Evolutionary conservation across 805 yeast genomes (phyloP).

Genomic region (Pichia cephalocereana): DNA sequence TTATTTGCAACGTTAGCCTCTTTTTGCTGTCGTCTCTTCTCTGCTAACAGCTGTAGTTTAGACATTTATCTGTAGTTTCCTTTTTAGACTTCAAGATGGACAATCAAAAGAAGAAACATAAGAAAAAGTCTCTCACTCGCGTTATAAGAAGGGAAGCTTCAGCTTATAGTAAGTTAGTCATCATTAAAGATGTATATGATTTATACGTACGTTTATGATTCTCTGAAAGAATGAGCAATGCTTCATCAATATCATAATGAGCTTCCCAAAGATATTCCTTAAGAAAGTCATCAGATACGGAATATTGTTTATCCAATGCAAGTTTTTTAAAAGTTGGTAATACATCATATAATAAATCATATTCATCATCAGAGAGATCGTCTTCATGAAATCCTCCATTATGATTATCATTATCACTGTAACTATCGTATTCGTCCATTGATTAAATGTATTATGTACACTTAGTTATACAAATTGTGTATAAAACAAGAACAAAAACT

Average conservation of each 20-base stretch:
- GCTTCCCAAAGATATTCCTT: conserved; percentile 10
- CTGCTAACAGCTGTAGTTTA: conserved; percentile 13
- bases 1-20: neutral
- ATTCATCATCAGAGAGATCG: conserved; percentile 34
- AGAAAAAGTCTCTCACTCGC: neutral
- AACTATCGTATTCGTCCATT: neutral
- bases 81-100: too few relatives aligned
- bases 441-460: neutral
- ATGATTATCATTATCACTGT: neutral
- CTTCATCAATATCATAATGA: conserved; percentile 9
- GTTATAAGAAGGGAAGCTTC: neutral
- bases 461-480: neutral
- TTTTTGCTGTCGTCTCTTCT: neutral
- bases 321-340: conserved; percentile 5
- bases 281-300: conserved; percentile 3
- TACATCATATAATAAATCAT: conserved; percentile 16
- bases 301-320: neutral
- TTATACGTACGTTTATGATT: conserved; percentile 9
- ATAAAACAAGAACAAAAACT: neutral
- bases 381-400: conserved; percentile 25
- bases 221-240: conserved; percentile 2
- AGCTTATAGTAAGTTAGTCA: neutral
- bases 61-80: conserved; percentile 6
- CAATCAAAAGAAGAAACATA: neutral
- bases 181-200: neutral